phyloP scores from a whole-genome alignment of 768 basidiomycete species.

The Suillus alpinus region DNA sequence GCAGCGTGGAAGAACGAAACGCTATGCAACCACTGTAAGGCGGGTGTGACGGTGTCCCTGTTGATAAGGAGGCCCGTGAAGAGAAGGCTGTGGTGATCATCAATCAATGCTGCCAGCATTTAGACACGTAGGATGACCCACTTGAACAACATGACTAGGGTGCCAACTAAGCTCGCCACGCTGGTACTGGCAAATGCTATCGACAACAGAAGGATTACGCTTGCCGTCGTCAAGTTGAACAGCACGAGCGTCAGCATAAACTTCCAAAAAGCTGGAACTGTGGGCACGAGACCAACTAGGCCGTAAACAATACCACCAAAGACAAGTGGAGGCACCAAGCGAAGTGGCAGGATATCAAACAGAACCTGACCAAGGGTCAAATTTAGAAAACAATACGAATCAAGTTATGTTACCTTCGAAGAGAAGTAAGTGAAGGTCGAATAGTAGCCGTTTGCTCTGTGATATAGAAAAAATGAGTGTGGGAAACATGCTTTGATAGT shows the following conservation, averaged over 20 bases:
- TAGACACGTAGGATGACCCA: slow-evolving; percentile 40
- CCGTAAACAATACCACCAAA: slow-evolving; percentile 96
- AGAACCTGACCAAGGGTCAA: slow-evolving; percentile 54
- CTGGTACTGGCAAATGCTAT: slow-evolving; percentile 85
- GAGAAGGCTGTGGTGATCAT: slow-evolving; percentile 57
- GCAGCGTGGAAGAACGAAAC: slow-evolving; percentile 98
- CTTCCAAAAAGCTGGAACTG: slow-evolving; percentile 92
- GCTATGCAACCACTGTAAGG: slow-evolving; percentile 83
- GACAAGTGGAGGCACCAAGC: slow-evolving; percentile 91
- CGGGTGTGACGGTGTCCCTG: slow-evolving; percentile 73
- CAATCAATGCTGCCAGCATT: slow-evolving; percentile 8
- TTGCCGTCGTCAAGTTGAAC: slow-evolving; percentile 95
- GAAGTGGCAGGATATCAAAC: slow-evolving; percentile 93
- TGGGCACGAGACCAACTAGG: slow-evolving; percentile 91
- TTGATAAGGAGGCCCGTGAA: slow-evolving; percentile 97
- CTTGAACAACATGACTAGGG: slow-evolving; percentile 98
- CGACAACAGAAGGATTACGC: slow-evolving; percentile 85
- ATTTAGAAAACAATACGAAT: neutral
- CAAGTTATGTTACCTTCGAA: slow-evolving; percentile 62
- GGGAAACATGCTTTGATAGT: too few species aligned
- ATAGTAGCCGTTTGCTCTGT: slow-evolving; percentile 95
- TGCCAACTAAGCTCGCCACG: slow-evolving; percentile 92
- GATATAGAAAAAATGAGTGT: neutral
- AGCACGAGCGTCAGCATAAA: slow-evolving; percentile 94
- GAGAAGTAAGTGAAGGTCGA: slow-evolving; percentile 95